These are phyloP conservation scores for Penicillium taxi DNA, from an alignment of 495 filamentous ascomycete genomes.

Conservation along the genomic window DNA sequence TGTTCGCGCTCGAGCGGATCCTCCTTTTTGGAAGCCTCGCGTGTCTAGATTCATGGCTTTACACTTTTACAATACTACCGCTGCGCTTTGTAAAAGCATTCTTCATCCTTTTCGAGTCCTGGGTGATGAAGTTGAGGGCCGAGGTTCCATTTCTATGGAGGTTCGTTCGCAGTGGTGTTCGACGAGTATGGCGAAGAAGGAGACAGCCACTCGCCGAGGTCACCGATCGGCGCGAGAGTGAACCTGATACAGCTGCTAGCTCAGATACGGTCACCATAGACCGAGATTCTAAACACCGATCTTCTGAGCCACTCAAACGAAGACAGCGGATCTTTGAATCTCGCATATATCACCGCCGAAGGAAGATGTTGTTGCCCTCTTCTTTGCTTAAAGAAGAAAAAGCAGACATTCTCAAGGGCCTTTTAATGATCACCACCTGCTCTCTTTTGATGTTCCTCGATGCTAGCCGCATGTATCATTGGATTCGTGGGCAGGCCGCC, in stretches of 20 bases:
- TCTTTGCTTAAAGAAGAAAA: conserved; percentile 80
- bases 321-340: conserved; percentile 28
- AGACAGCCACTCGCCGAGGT: conserved; percentile 21
- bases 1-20: conserved; percentile 73
- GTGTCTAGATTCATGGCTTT: conserved; percentile 95
- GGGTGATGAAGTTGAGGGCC: conserved; percentile 52
- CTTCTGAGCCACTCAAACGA: conserved; percentile 18
- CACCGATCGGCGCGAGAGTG: conserved; percentile 14
- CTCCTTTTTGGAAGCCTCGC: conserved; percentile 82
- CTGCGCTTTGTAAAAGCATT: conserved; percentile 82
- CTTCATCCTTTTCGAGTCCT: conserved; percentile 66
- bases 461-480: conserved; percentile 96
- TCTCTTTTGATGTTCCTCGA: conserved; percentile 84
- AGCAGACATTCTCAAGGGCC: conserved; percentile 85
- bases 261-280: conserved; percentile 6
- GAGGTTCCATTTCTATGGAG: conserved; percentile 60
- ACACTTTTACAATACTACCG: conserved; percentile 90
- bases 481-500: conserved; percentile 88
- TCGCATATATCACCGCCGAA: conserved; percentile 51
- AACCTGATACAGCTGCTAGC: conserved; percentile 19
- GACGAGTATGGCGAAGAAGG: conserved; percentile 65
- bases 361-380: conserved; percentile 78
- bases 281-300: conserved; percentile 16
- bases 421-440: conserved; percentile 77
- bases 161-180: conserved; percentile 68